Percentiles rank a stretch among this genome's conserved stretches.
Evolutionary conservation across 805 yeast species (phyloP).

Genomic region (Saccharomycopsis amapae): DNA sequence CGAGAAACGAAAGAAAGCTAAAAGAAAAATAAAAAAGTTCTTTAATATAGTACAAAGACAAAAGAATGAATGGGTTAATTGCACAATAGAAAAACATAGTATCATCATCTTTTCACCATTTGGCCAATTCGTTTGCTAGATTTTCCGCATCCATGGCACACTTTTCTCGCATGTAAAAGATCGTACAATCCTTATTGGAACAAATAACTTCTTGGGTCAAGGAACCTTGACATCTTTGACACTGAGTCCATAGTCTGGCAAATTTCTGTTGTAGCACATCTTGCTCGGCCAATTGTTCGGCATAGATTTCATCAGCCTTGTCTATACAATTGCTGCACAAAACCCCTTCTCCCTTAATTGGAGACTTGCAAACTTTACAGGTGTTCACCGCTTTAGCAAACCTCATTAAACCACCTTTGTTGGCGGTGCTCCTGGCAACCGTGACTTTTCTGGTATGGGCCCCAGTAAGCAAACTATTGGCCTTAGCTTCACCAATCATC

Average conservation of each 20-base stretch:
- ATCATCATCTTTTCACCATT: too few relatives aligned
- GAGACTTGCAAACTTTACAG: slow-evolving; percentile 84
- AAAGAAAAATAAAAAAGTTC: too few relatives aligned
- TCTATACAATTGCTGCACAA: slow-evolving; percentile 73
- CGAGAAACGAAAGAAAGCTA: too few relatives aligned
- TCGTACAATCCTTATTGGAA: slow-evolving; percentile 94
- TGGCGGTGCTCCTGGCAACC: slow-evolving; percentile 33
- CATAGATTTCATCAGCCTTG: slow-evolving; percentile 70
- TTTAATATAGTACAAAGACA: too few relatives aligned
- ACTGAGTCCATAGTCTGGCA: slow-evolving; percentile 92
- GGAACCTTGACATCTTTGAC: slow-evolving; percentile 96
- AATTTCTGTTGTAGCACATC: slow-evolving; percentile 76
- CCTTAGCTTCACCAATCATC: slow-evolving; percentile 77
- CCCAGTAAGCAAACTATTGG: slow-evolving; percentile 74
- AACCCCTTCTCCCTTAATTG: slow-evolving; percentile 62
- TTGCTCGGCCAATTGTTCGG: slow-evolving; percentile 73
- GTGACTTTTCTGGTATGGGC: slow-evolving; percentile 75
- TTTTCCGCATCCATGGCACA: slow-evolving; percentile 64
- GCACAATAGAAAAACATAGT: neutral
- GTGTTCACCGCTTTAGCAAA: slow-evolving; percentile 85
- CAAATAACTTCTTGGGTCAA: slow-evolving; percentile 94
- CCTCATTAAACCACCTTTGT: slow-evolving; percentile 82
- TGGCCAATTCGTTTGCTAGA: slow-evolving; percentile 47
- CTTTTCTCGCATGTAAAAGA: slow-evolving; percentile 91
- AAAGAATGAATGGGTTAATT: too few relatives aligned